Evolutionary conservation across 176 grass and related monocot genomes (phyloP), one percentile per base, ranked within the genome.

Genomic region (Oryza glumipatula): DNA sequence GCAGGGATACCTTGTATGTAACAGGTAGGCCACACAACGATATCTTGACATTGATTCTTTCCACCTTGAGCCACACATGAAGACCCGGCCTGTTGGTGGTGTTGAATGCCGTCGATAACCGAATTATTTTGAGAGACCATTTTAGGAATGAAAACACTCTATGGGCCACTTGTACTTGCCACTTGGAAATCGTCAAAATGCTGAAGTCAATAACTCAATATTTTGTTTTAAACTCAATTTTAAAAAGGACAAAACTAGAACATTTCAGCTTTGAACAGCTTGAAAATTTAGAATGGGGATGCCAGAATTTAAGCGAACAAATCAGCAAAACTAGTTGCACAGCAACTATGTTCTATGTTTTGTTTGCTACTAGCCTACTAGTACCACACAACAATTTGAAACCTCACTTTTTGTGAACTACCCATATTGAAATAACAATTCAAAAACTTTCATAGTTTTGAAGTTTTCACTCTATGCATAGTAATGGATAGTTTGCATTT

Each of bases 401-500:
- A 44, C 9, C 64, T n/a, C 9, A 80, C 24, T 14, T 44, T 38
- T 70, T 44, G n/a, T 70, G 39, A 32, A 71, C 15, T 51, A 49
- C 3, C 6, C 41, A 65, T 43, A 32, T 51, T 70, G 64, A 74
- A 74, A 43, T 79, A 70, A n/a, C 74, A 11, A 11, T 63, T 0
- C 2, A 19, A 15, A 69, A 33, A 46, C 24, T 68, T 73, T 86
- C 3, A 6, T 61, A 30, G 23, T 65, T 81, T 49, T 81, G 12
- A 66, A 72, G 58, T 60, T 56, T 73, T 8, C 3, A 8, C 19
- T 86, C 8, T 47, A 0, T 10, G 6, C 32, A 32, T 26, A 67
- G 32, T 61, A 13, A 69, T 73, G 22, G 64, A n/a, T 15, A 39
- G 11, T 68, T 32, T 76, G 73, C 35, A 76, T 68, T 84, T 76